Percentiles rank a stretch among this genome's conserved stretches.
These are phyloP conservation scores for Heliosperma pusillum DNA, from an alignment of 148 eudicot species.

Conservation along the genomic window DNA sequence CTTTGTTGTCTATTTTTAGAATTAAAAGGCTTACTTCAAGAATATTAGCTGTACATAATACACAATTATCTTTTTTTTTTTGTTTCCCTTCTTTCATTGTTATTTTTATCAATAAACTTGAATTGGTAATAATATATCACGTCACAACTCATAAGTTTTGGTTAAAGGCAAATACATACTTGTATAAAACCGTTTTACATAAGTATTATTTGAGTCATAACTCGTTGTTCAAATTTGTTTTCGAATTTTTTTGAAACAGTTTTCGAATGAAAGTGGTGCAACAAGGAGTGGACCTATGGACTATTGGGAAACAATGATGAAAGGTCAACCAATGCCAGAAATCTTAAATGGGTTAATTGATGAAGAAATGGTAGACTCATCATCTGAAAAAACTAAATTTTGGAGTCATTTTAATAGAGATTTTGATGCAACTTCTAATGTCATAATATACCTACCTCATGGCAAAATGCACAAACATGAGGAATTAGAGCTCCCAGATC, in stretches of 20 bases:
- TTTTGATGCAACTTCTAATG: constrained; percentile 36
- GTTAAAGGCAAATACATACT: too few species aligned
- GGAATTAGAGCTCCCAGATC: not conserved
- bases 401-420: constrained; percentile 30
- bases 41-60: too few species aligned
- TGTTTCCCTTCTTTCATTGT: too few species aligned
- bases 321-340: constrained; percentile 36
- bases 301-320: constrained; percentile 38
- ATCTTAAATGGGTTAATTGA: constrained; percentile 30
- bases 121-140: too few species aligned
- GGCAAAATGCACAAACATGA: constrained; percentile 7
- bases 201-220: too few species aligned
- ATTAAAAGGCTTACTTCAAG: too few species aligned
- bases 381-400: not conserved
- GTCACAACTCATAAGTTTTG: not conserved
- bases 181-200: too few species aligned
- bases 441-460: constrained; percentile 32
- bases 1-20: too few species aligned
- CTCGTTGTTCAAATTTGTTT: too few species aligned
- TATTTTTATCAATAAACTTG: too few species aligned
- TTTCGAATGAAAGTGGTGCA: constrained; percentile 24
- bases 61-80: too few species aligned
- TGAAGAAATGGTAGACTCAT: constrained; percentile 8
- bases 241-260: constrained; percentile 21
- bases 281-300: constrained; percentile 37